Base-by-base conservation (phyloP, 2,329 filamentous ascomycete species). In the Hawksworthiomyces lignivorus region DNA sequence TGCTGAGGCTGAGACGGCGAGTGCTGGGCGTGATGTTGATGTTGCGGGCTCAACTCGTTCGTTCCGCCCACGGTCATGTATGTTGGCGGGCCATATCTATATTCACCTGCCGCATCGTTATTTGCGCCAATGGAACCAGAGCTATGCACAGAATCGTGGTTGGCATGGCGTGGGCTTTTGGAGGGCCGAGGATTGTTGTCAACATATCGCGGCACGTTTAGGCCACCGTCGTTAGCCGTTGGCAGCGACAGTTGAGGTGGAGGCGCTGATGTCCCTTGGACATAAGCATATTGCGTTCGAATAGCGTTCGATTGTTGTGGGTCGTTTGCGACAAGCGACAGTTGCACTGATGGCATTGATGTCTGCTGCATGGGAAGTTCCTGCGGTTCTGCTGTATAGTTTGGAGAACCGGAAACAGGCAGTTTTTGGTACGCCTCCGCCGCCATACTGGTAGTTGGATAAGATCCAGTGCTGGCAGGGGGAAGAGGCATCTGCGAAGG, bases 121-220 rank as follows among this genome's bases (percentile, higher is more conserved):
- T 65, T 68, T 27, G 64, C 60, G 24, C 74, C 60, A 18, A 52
- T 35, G 18, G 73, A 72, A 29, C 65, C 62, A 11, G 60, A 58
- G 51, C 68, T 70, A 45, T 73, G 70, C 26, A 76, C 62, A 1
- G 74, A 75, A 38, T 71, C 70, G 48, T 77, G 71, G 54, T 64
- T 69, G 10, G 61, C 63, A 45, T 76, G 70, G 3, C 75, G 68
- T 1, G 75, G 72, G 50, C 72, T 75, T 58, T 79, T 79, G 28
- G 69, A 60, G 14, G 75, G 72, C 18, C 75, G 67, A 6, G 70
- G 65, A 49, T 70, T 74, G 49, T 57, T 63, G 53, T 78, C 75
- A 36, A 78, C 66, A 51, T 77, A 79, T 48, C 75, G 66, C 10
- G 75, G 73, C 34, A 78, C 68, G 51, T 63, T 74, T 42, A 77